Base-by-base conservation (phyloP, 2,329 filamentous ascomycete genomes). In the Triangularia setosa region DNA sequence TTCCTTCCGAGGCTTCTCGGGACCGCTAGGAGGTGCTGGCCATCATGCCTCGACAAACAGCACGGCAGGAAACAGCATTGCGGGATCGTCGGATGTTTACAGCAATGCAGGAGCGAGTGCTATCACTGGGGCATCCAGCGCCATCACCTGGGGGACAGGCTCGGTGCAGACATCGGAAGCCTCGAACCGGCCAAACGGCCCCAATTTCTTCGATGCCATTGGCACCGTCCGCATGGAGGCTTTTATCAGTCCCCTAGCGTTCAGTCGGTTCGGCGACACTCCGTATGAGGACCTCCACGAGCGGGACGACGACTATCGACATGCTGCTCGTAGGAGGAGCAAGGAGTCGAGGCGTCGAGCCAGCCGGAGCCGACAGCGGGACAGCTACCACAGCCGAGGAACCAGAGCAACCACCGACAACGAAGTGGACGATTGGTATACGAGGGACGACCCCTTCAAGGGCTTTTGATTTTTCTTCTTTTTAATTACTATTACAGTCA, bases 171-270 rank as follows among this genome's bases (percentile, higher is more conserved):
- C 82, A 2, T 85, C 83, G 0, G 84, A 87, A 66, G 81, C 83
- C 2, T 86, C 83, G 0, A 84, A 81, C 28, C 70, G 75, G 3
- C 77, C 79, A 0, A 79, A 79, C 67, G 73, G 69, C 1, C 62
- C 72, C 64, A 87, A 87, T 75, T 93, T 95, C 79, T 95, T 95
- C 73, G 93, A 96, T 71, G 90, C 90, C 1, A 89, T 96, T 64
- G 93, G 93, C 1, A 98, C 93, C 1, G 87, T 98, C 56, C 87
- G 95, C 27, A 98, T 99, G 94, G 94, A 98, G 76, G 95, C 95
- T 0, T 99, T 98, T 75, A 96, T 99, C 69, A 87, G 82, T 70
- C 87, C 87, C 0, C 75, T 88, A 11, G 79, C 84, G 1, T 79
- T 81, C 66, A 78, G 78, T 2, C 78, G 79, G 52, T 78, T 81